These are phyloP conservation scores for Corylus heterophylla DNA, from an alignment of 306 rosid species.

Conservation along the genomic window DNA sequence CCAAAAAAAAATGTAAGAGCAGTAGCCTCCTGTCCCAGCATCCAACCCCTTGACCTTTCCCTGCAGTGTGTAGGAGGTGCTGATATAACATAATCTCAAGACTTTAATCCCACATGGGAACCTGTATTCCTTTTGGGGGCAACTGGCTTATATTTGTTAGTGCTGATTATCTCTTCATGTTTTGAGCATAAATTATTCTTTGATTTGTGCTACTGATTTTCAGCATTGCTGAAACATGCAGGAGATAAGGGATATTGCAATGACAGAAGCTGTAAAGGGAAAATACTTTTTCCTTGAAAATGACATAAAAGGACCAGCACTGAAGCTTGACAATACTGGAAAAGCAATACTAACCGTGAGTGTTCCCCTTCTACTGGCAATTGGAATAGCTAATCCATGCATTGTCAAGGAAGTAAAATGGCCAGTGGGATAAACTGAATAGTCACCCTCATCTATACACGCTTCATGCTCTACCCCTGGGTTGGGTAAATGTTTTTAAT, in stretches of 20 bases:
- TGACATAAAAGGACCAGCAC: conserved; percentile 80
- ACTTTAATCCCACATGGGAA: background rate
- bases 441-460: background rate
- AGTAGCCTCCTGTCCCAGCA: background rate
- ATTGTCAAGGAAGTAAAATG: background rate
- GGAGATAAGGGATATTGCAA: conserved; percentile 89
- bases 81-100: background rate
- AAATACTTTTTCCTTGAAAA: conserved; percentile 80
- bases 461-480: background rate
- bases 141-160: background rate
- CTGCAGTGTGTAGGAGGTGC: background rate
- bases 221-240: conserved; percentile 32
- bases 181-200: background rate
- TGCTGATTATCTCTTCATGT: conserved; percentile 2
- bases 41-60: conserved; percentile 1
- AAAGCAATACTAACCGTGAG: conserved; percentile 83
- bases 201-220: conserved; percentile 10
- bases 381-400: background rate
- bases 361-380: conserved; percentile 13
- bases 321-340: conserved; percentile 92
- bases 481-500: background rate
- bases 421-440: background rate
- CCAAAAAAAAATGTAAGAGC: background rate
- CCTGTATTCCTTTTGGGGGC: background rate
- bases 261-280: conserved; percentile 67